phyloP scores from a whole-genome alignment of 805 yeast species.

The Saturnispora serradocipensis region DNA sequence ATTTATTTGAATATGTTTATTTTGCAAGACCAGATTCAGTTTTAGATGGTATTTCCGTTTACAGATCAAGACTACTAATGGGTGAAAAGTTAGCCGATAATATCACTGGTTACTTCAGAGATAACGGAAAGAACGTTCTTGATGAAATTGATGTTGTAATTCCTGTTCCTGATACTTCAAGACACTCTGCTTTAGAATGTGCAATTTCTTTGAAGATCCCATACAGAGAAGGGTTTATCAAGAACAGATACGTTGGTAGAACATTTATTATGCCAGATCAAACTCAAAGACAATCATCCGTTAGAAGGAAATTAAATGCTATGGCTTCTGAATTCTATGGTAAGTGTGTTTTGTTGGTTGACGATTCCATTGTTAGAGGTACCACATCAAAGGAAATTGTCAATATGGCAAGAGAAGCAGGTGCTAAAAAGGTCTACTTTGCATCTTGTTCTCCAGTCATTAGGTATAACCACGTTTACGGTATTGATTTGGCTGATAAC shows the following conservation, averaged over 20 bases:
- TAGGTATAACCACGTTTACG: constrained; percentile 90
- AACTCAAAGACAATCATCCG: constrained; percentile 85
- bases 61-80: constrained; percentile 87
- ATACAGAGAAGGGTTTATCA: constrained; percentile 94
- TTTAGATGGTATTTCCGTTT: constrained; percentile 92
- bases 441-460: constrained; percentile 99
- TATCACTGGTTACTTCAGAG: constrained; percentile 36
- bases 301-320: constrained; percentile 89
- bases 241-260: constrained; percentile 94
- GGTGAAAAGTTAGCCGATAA: constrained; percentile 80
- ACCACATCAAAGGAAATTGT: constrained; percentile 95
- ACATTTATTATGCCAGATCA: constrained; percentile 99
- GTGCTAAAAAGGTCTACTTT: constrained; percentile 88
- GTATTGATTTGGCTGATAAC: constrained; percentile 94
- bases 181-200: constrained; percentile 89
- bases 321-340: constrained; percentile 88
- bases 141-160: constrained; percentile 83
- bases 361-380: constrained; percentile 96
- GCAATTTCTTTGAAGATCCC: constrained; percentile 74
- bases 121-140: constrained; percentile 34
- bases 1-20: constrained; percentile 93
- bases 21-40: constrained; percentile 98
- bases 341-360: constrained; percentile 80
- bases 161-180: constrained; percentile 97
- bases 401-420: constrained; percentile 97